These are phyloP conservation scores for Podaxis carcinomalis DNA, from an alignment of 768 basidiomycete species.

Conservation along the genomic window DNA sequence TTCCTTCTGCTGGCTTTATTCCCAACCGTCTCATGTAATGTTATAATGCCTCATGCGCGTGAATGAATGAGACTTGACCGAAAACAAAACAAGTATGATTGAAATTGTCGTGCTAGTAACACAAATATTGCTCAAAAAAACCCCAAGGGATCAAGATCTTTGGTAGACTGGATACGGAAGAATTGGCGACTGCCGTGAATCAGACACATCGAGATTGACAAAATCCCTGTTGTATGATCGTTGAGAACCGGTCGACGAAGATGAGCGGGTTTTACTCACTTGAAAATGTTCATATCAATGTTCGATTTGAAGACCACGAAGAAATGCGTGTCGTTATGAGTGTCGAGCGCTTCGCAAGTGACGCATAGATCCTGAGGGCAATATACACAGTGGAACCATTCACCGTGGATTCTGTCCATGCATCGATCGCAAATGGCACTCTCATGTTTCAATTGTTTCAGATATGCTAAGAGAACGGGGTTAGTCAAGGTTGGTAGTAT, in stretches of 20 bases:
- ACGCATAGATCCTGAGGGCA: slow-evolving; percentile 87
- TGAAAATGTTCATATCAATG: slow-evolving; percentile 74
- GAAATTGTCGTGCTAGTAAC: neutral
- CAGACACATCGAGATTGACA: slow-evolving; percentile 54
- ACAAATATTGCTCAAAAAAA: slow-evolving; percentile 11
- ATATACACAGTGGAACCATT: slow-evolving; percentile 90
- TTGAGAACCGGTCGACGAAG: slow-evolving; percentile 2
- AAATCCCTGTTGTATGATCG: slow-evolving; percentile 35
- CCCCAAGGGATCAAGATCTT: slow-evolving; percentile 6
- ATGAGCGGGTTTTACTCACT: slow-evolving; percentile 34
- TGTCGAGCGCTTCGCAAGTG: slow-evolving; percentile 74
- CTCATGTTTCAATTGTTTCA: slow-evolving; percentile 53
- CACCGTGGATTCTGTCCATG: slow-evolving; percentile 74
- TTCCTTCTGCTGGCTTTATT: neutral
- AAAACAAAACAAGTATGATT: neutral
- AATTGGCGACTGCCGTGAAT: slow-evolving; percentile 45
- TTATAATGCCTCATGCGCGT: neutral
- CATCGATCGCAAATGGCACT: slow-evolving; percentile 85
- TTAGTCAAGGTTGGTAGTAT: neutral
- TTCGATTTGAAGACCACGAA: slow-evolving; percentile 88
- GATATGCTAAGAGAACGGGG: slow-evolving; percentile 45
- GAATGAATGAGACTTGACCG: neutral
- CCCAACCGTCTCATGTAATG: neutral
- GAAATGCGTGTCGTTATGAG: slow-evolving; percentile 77
- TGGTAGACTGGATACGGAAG: slow-evolving; percentile 61